Conservation (phyloP, 257 asterid genomes). For the Mentha longifolia region DNA sequence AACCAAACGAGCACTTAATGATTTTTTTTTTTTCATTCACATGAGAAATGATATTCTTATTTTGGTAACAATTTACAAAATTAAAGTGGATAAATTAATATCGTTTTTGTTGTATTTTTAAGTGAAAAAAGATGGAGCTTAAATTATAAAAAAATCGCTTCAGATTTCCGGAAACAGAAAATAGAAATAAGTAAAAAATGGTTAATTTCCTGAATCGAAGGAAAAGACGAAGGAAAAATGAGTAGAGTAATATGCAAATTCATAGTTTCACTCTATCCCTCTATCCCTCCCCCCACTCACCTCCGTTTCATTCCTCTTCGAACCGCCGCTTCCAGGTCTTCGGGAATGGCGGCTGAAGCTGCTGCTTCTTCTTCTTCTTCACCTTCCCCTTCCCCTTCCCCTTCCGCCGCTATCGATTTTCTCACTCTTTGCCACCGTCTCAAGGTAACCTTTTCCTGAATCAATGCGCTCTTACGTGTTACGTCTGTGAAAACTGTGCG, state of each 20-base stretch:
- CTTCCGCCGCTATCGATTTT: conserved; percentile 86
- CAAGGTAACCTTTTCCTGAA: conserved; percentile 55
- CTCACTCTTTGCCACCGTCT: conserved; percentile 92
- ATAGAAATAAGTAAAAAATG: neutral
- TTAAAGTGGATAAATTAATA: too few relatives aligned
- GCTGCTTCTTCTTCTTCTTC: conserved; percentile 33
- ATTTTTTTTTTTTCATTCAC: too few relatives aligned
- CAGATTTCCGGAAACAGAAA: conserved; percentile 8
- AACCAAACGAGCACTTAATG: too few relatives aligned
- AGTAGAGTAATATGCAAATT: conserved; percentile 49
- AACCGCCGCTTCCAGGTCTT: conserved; percentile 43
- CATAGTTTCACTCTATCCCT: conserved; percentile 29
- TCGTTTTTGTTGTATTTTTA: too few relatives aligned
- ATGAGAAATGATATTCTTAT: too few relatives aligned
- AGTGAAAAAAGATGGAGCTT: too few relatives aligned
- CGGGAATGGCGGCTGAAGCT: conserved; percentile 61
- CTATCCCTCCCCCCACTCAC: conserved; percentile 49
- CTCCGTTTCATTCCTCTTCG: conserved; percentile 43
- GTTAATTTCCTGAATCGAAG: neutral
- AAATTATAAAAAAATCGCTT: neutral
- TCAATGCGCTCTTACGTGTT: neutral
- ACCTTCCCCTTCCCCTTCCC: conserved; percentile 48
- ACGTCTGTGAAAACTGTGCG: neutral
- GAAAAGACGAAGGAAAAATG: conserved; percentile 33
- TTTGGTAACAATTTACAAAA: too few relatives aligned